A percentile compares a stretch with the other conserved stretches of the same genome.
These are phyloP conservation scores for Botrytis tulipae DNA, from an alignment of 2,329 filamentous ascomycete species.

Conservation along the genomic window DNA sequence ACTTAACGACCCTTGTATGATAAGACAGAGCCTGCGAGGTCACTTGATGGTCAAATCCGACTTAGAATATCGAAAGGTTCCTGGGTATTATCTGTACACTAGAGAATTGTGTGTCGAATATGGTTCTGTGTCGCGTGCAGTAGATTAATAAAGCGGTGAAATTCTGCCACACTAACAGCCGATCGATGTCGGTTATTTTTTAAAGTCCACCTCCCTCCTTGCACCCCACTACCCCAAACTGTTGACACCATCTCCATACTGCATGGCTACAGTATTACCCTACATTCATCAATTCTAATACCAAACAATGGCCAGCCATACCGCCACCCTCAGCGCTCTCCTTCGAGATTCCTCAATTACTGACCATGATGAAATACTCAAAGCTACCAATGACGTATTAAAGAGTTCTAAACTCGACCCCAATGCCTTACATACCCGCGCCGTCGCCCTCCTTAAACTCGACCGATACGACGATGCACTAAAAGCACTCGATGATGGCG, in stretches of 20 bases:
- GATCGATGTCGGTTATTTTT: slow-evolving; percentile 14
- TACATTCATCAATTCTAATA: background rate
- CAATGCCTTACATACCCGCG: slow-evolving; percentile 65
- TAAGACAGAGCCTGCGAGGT: background rate
- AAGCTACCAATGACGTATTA: slow-evolving; percentile 59
- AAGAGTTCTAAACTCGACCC: slow-evolving; percentile 57
- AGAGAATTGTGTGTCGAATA: background rate
- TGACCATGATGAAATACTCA: slow-evolving; percentile 73
- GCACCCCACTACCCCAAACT: slow-evolving; percentile 18
- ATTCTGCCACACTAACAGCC: slow-evolving; percentile 2
- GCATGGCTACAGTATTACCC: slow-evolving; percentile 4
- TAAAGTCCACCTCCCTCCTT: slow-evolving; percentile 10
- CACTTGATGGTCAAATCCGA: background rate
- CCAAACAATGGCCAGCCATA: slow-evolving; percentile 29
- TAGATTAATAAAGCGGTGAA: background rate
- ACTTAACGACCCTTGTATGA: background rate
- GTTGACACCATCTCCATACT: slow-evolving; percentile 19
- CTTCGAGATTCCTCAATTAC: slow-evolving; percentile 56
- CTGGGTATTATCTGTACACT: background rate
- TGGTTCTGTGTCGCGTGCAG: background rate
- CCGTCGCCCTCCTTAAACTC: slow-evolving; percentile 75
- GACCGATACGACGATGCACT: slow-evolving; percentile 80
- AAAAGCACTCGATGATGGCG: slow-evolving; percentile 63
- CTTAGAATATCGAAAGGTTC: background rate
- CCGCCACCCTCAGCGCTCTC: slow-evolving; percentile 37